Base-by-base conservation (phyloP, 2,329 filamentous ascomycete genomes). In the Kalmusia sp. region DNA sequence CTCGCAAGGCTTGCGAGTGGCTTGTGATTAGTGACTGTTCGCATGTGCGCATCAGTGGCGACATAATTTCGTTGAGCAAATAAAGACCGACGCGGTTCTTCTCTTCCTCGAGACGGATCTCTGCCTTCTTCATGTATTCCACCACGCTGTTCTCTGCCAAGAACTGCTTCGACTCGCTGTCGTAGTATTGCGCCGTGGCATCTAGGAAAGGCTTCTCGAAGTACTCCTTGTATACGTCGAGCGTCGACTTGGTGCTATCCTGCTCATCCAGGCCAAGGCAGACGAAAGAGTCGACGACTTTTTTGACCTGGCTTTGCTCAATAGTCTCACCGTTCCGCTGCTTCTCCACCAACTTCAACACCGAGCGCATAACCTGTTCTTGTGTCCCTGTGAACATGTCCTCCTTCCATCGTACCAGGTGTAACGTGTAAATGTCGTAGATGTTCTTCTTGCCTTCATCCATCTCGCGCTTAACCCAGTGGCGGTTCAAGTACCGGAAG, bases 121-220 rank as follows among this genome's bases (percentile, higher is more conserved):
- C 93, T 0, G 95, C 96, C 84, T 99, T 99, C 82, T 98, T 98
- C 95, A 99, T 98, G 78, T 98, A 99, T 71, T 99, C 95, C 28
- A 99, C 93, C 3, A 99, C 92, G 59, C 90, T 96, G 73, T 99
- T 99, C 75, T 98, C 93, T 9, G 92, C 91, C 28, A 99, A 87
- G 71, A 99, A 99, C 59, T 92, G 89, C 66, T 92, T 91, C 17
- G 95, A 98, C 74, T 99, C 96, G 39, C 89, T 87, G 64, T 92
- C 84, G 74, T 99, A 99, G 78, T 96, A 99, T 25, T 82, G 79
- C 64, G 85, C 86, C 8, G 95, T 99, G 3, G 92, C 91, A 5
- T 84, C 82, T 47, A 99, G 83, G 82, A 97, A 99, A 0, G 96
- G 95, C 67, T 85, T 86, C 78, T 99, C 93, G 70, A 99, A 99